phyloP scores from a whole-genome alignment of 75 land plant species.

The Azolla pinnata region DNA sequence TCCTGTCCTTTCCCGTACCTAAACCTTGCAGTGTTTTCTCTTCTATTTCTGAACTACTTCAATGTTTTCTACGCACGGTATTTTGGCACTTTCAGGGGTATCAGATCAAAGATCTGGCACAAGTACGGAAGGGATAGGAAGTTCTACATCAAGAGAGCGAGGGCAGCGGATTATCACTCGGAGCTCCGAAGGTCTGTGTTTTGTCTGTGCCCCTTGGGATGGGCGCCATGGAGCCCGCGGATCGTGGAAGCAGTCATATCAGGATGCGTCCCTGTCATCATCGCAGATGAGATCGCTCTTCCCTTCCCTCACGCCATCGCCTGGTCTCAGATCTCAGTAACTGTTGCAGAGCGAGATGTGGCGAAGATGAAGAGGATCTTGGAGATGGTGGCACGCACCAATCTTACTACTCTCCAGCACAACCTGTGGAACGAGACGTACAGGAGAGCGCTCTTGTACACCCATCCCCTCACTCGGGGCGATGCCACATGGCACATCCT shows the following conservation, averaged over 20 bases:
- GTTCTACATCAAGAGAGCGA: conserved; percentile 51
- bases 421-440: conserved; percentile 51
- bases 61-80: too few species aligned
- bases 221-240: conserved; percentile 98
- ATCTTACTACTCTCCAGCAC: conserved; percentile 51
- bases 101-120: conserved; percentile 59
- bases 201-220: conserved; percentile 86
- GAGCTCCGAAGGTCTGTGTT: conserved; percentile 73
- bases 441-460: conserved; percentile 54
- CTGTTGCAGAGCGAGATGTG: conserved; percentile 65
- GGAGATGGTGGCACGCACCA: conserved; percentile 49
- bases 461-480: conserved; percentile 30
- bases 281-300: conserved; percentile 74
- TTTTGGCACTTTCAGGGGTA: conserved; percentile 32
- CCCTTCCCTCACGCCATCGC: conserved; percentile 47
- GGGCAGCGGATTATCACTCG: conserved; percentile 46
- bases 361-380: conserved; percentile 44
- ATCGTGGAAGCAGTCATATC: conserved; percentile 70
- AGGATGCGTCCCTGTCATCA: conserved; percentile 87
- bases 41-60: too few species aligned
- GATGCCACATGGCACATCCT: conserved; percentile 92
- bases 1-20: too few species aligned
- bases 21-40: too few species aligned
- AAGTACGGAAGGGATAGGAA: conserved; percentile 32
- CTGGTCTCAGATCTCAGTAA: conserved; percentile 61